phyloP scores from a whole-genome alignment of 2,329 filamentous ascomycete species.

The Xylariaceae sp. region DNA sequence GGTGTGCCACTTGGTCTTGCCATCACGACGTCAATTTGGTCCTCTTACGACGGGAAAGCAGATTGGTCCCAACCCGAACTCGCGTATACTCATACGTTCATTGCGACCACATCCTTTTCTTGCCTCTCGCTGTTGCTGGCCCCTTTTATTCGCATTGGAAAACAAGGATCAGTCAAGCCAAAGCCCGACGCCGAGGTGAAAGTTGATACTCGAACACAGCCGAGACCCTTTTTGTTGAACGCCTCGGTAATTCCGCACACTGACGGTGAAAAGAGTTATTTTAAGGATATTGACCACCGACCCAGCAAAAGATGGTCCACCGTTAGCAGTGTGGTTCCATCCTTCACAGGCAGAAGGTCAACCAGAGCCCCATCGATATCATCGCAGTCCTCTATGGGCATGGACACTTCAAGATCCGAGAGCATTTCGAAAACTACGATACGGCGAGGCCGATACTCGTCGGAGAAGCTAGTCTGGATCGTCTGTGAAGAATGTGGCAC shows the following conservation, averaged over 20 bases:
- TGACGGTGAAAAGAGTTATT: conserved; percentile 13
- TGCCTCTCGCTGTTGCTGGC: conserved; percentile 29
- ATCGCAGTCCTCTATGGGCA: conserved; percentile 27
- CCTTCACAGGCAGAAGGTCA: conserved; percentile 19
- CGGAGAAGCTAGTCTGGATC: conserved; percentile 30
- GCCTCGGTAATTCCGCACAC: conserved; percentile 3
- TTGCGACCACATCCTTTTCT: conserved; percentile 30
- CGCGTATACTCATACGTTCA: conserved; percentile 31
- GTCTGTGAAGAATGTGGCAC: conserved; percentile 33
- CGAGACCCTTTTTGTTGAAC: conserved; percentile 11
- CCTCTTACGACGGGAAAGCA: conserved; percentile 26
- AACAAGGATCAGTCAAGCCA: conserved; percentile 21
- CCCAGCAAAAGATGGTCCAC: conserved; percentile 33
- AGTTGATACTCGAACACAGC: conserved; percentile 7
- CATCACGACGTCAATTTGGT: conserved; percentile 33
- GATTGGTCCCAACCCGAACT: conserved; percentile 21
- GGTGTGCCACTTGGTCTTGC: conserved; percentile 32
- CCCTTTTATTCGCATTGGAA: conserved; percentile 31
- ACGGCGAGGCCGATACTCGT: conserved; percentile 23
- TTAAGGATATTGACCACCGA: conserved; percentile 19
- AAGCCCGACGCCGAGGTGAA: conserved; percentile 8
- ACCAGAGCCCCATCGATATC: conserved; percentile 25
- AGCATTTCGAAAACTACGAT: conserved; percentile 24
- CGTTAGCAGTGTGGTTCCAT: conserved; percentile 24
- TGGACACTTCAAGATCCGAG: conserved; percentile 22